Percentiles rank a stretch among this genome's conserved stretches.
Conservation (phyloP, 2,329 filamentous ascomycete species). For the Diaporthe australafricana region DNA sequence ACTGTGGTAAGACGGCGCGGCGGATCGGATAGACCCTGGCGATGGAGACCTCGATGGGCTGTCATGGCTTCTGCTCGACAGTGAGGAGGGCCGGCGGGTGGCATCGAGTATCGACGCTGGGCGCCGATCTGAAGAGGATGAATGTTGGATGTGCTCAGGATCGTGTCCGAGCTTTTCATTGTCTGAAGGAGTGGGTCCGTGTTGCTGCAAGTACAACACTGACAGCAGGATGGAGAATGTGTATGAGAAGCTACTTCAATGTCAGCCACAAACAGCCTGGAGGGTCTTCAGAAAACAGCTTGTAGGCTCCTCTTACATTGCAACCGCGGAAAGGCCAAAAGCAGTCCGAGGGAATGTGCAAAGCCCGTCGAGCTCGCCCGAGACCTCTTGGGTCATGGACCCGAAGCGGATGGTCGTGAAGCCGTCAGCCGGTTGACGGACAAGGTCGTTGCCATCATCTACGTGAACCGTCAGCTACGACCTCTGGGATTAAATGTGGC, state of each 20-base stretch:
- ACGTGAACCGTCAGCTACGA: neutral
- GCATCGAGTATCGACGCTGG: constrained; percentile 16
- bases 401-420: constrained; percentile 36
- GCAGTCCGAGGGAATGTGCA: constrained; percentile 38
- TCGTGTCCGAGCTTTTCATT: constrained; percentile 9
- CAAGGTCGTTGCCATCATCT: constrained; percentile 36
- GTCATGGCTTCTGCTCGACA: neutral
- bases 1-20: constrained; percentile 27
- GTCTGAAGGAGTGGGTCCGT: neutral
- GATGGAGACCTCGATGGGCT: constrained; percentile 19
- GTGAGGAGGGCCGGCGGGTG: constrained; percentile 2
- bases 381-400: constrained; percentile 16
- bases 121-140: neutral
- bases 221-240: constrained; percentile 37
- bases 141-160: neutral
- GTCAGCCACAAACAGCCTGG: neutral
- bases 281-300: neutral
- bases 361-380: constrained; percentile 37
- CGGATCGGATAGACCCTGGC: constrained; percentile 25
- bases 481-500: neutral
- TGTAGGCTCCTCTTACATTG: constrained; percentile 37
- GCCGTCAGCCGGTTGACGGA: constrained; percentile 32
- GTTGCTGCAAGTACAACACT: constrained; percentile 33
- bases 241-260: constrained; percentile 36
- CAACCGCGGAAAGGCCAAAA: constrained; percentile 37